Evolutionary conservation across 345 rosid genomes (phyloP), one percentile per base, ranked within the genome.

Genomic region (Psidium guajava): DNA sequence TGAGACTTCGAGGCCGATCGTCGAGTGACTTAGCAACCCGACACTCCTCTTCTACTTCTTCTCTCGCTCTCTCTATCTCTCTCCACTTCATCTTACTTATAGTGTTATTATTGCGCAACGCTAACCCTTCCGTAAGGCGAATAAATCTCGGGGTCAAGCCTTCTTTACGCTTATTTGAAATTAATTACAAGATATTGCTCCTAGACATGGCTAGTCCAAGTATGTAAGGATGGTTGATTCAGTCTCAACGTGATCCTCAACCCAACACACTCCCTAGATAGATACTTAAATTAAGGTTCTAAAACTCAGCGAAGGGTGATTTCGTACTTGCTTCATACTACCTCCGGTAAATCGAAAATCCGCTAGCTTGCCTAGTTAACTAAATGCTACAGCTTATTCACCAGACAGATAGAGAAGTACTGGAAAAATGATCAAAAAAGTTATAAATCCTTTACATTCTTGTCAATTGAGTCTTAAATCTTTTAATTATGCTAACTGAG

Each of bases 91-190:
- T 42, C 13, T 24, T 0, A 6, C 27, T 56, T 24, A 24, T 10
- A 25, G n/a, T 11, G 13, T 56, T 56, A 56, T 11, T 22, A 25
- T 27, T 3, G 1, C 0, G n/a, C 13, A 0, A 3, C 0, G 27
- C 27, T 56, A 56, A 9, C 27, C 27, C 0, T 2, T 56, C 27
- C 28, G 1, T 27, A 56, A 56, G 59, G 59, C 0, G 13, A 56
- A 56, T 5, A 22, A 12, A 24, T 11, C 27, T 56, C 14, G 6
- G 5, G 61, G 24, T 25, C 6, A 13, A 57, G 25, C 0, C 7
- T 57, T 0, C 61, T 57, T 1, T 11, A 25, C 61, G 22, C 28
- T 25, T 5, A 57, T 11, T 11, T 1, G 15, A 25, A 13, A 25
- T 57, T 11, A 25, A 13, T 57, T 5, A 57, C 64, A 6, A 57